Evolutionary conservation across 2,329 filamentous ascomycete genomes (phyloP).

Genomic region (Xylaria sp.): DNA sequence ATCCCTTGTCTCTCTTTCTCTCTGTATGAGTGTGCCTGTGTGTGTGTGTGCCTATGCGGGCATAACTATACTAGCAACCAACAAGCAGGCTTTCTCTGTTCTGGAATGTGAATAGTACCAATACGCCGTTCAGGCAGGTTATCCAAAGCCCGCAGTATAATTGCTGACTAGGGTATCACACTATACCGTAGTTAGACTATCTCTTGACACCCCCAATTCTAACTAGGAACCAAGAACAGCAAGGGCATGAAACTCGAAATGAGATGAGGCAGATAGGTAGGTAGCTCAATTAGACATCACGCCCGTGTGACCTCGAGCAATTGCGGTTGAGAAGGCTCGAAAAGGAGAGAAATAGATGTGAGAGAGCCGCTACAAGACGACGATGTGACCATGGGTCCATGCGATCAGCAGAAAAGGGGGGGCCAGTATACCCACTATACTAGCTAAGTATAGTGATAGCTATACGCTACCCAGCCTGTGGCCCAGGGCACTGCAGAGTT

Average conservation of each 20-base stretch:
- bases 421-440: not conserved
- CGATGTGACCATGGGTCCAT: slow-evolving; percentile 28
- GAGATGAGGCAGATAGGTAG: slow-evolving; percentile 20
- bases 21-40: slow-evolving; percentile 12
- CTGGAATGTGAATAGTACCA: slow-evolving; percentile 27
- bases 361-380: slow-evolving; percentile 16
- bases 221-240: slow-evolving; percentile 28
- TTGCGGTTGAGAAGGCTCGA: slow-evolving; percentile 1
- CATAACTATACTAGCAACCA: slow-evolving; percentile 25
- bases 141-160: slow-evolving; percentile 12
- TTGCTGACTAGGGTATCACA: slow-evolving; percentile 25
- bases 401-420: slow-evolving; percentile 4
- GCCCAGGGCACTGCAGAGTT: no score
- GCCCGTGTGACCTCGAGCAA: slow-evolving; percentile 4
- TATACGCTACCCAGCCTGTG: not conserved
- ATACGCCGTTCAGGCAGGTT: not conserved
- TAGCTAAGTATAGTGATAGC: not conserved
- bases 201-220: slow-evolving; percentile 7
- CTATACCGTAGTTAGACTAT: slow-evolving; percentile 8
- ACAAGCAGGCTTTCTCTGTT: slow-evolving; percentile 9
- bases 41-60: slow-evolving; percentile 19
- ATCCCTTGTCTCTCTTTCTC: slow-evolving; percentile 2
- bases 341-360: slow-evolving; percentile 37
- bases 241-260: slow-evolving; percentile 23
- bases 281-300: not conserved